A percentile compares a stretch with the other conserved stretches of the same genome.
These are phyloP conservation scores for Solanum commersonii DNA, from an alignment of 257 asterid genomes.

Conservation along the genomic window DNA sequence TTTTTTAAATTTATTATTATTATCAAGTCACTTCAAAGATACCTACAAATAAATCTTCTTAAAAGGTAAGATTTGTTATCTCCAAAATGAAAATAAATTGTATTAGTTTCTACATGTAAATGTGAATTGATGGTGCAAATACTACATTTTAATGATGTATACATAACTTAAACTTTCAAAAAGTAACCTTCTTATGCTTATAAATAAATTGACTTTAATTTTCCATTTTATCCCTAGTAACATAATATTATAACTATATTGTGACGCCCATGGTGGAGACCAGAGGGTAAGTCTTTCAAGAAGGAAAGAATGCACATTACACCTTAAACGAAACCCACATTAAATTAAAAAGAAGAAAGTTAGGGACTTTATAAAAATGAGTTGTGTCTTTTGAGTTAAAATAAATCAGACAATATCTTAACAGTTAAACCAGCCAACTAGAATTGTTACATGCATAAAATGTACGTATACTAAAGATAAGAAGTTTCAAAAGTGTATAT, in stretches of 20 bases:
- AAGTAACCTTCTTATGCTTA: background rate
- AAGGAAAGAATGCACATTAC: background rate
- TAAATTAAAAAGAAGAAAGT: background rate
- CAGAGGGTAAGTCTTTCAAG: background rate
- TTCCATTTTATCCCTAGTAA: accelerated
- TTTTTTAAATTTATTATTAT: background rate
- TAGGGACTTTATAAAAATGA: background rate
- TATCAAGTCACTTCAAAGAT: background rate
- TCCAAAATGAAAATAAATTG: background rate
- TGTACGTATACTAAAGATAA: background rate
- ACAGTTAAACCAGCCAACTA: background rate
- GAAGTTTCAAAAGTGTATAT: background rate
- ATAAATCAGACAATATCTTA: background rate
- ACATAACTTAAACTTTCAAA: background rate
- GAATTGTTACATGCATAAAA: background rate
- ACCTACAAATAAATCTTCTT: too few species aligned
- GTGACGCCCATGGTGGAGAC: background rate
- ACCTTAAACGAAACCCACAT: background rate
- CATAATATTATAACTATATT: too few species aligned
- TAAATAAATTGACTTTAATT: background rate
- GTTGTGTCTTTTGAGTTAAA: background rate
- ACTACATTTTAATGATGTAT: background rate
- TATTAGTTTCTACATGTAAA: background rate
- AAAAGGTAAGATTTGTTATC: background rate
- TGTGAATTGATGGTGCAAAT: background rate